Percentiles rank a stretch among this genome's conserved stretches.
phyloP scores from a whole-genome alignment of 2,329 filamentous ascomycete species.

The Calonectria naviculata region DNA sequence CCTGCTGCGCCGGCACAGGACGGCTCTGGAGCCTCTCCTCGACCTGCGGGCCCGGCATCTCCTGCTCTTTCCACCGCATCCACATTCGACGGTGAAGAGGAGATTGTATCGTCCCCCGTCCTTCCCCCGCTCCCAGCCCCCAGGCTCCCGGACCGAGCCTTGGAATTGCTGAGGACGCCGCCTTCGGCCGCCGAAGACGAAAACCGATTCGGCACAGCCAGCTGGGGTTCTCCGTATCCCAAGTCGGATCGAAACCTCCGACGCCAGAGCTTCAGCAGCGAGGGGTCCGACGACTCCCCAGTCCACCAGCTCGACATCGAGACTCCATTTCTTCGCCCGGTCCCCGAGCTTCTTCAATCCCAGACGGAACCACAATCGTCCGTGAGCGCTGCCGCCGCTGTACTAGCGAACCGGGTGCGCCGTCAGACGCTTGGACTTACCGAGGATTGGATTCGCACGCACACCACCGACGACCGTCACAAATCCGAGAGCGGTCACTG shows the following conservation, averaged over 20 bases:
- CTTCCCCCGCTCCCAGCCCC: constrained; percentile 70
- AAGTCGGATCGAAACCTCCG: constrained; percentile 67
- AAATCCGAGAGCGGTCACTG: constrained; percentile 79
- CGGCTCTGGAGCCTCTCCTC: constrained; percentile 55
- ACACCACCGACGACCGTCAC: constrained; percentile 77
- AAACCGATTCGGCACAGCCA: constrained; percentile 73
- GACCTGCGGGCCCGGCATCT: constrained; percentile 57
- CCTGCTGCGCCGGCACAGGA: constrained; percentile 73
- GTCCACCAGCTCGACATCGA: constrained; percentile 71
- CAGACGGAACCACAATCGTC: constrained; percentile 43
- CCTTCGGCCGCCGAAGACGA: constrained; percentile 49
- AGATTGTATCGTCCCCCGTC: constrained; percentile 66
- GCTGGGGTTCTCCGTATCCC: constrained; percentile 93
- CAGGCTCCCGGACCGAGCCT: constrained; percentile 66
- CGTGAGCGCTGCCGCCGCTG: constrained; percentile 67
- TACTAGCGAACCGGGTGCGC: constrained; percentile 72
- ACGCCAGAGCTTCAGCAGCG: constrained; percentile 66
- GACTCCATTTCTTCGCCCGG: constrained; percentile 71
- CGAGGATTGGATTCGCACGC: constrained; percentile 88
- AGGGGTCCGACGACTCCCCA: constrained; percentile 68
- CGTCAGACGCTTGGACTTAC: constrained; percentile 73
- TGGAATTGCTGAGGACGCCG: constrained; percentile 67
- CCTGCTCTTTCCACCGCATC: constrained; percentile 72
- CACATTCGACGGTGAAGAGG: constrained; percentile 68
- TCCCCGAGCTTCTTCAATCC: constrained; percentile 55